A percentile compares a stretch with the other conserved stretches of the same genome.
Conservation (phyloP, 1,284 basidiomycete species). For the Gomphus bonarii region DNA sequence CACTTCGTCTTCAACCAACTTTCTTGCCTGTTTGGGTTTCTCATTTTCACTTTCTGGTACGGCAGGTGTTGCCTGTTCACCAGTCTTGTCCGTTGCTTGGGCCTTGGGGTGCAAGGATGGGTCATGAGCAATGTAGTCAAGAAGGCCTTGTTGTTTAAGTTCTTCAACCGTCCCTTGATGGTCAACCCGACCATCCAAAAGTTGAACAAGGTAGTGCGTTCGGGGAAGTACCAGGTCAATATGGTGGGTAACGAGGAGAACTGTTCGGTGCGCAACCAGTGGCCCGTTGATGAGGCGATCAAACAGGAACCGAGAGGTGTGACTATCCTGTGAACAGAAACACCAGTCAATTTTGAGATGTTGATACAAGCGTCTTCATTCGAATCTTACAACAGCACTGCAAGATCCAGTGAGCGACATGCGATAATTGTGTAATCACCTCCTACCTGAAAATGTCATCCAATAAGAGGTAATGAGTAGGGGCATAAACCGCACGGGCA, state of each 20-base stretch:
- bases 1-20: slow-evolving; percentile 61
- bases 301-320: slow-evolving; percentile 60
- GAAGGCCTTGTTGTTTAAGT: slow-evolving; percentile 41
- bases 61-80: background rate
- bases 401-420: slow-evolving; percentile 25
- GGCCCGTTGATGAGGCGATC: slow-evolving; percentile 55
- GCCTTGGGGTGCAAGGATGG: slow-evolving; percentile 22
- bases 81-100: slow-evolving; percentile 14
- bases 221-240: slow-evolving; percentile 65
- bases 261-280: slow-evolving; percentile 54
- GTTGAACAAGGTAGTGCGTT: slow-evolving; percentile 57
- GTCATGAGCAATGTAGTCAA: slow-evolving; percentile 49
- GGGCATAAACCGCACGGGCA: slow-evolving; percentile 58
- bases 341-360: background rate
- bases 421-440: background rate
- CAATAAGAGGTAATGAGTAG: slow-evolving; percentile 53
- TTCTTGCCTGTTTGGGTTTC: slow-evolving; percentile 43
- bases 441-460: slow-evolving; percentile 35
- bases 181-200: slow-evolving; percentile 66
- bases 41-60: slow-evolving; percentile 24
- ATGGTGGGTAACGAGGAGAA: slow-evolving; percentile 69
- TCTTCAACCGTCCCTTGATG: slow-evolving; percentile 56
- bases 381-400: slow-evolving; percentile 47
- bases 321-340: slow-evolving; percentile 45
- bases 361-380: background rate